Percentiles rank a stretch among this genome's conserved stretches.
phyloP scores from a whole-genome alignment of 352 stramenopile genomes.

The Blastocystis hominis region DNA sequence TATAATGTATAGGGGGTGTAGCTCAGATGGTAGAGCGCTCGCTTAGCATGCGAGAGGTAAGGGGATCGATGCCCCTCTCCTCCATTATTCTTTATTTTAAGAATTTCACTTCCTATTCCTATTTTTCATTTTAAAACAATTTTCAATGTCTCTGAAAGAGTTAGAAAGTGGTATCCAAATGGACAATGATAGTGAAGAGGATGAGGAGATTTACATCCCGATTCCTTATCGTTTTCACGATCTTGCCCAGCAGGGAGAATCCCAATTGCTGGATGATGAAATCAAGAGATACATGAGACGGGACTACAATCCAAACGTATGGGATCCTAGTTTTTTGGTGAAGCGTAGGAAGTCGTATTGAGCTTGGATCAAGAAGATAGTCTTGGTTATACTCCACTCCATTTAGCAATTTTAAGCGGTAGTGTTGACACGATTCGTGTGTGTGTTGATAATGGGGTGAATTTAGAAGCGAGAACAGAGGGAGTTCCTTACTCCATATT shows the following conservation, averaged over 20 bases:
- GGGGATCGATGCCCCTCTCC: slow-evolving; percentile 57
- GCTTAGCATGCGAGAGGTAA: slow-evolving; percentile 58
- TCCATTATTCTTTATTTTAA: slow-evolving; percentile 41
- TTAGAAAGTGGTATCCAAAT: background rate
- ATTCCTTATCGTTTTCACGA: slow-evolving; percentile 52
- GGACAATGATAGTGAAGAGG: slow-evolving; percentile 29
- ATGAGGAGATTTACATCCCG: slow-evolving; percentile 52
- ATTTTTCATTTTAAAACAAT: background rate
- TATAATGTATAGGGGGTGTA: slow-evolving; percentile 7
- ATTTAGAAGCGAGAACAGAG: background rate
- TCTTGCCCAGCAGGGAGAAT: slow-evolving; percentile 6
- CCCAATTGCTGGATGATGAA: slow-evolving; percentile 2
- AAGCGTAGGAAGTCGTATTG: slow-evolving; percentile 4
- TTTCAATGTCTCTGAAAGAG: slow-evolving; percentile 21
- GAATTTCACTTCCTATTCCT: background rate
- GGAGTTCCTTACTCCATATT: slow-evolving; percentile 47
- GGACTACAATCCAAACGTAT: slow-evolving; percentile 47
- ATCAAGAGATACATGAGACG: slow-evolving; percentile 35
- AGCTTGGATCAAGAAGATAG: slow-evolving; percentile 32
- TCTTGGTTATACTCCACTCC: slow-evolving; percentile 28
- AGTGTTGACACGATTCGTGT: slow-evolving; percentile 31
- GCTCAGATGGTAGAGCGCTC: slow-evolving; percentile 58
- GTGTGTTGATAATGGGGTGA: slow-evolving; percentile 41
- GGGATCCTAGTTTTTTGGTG: background rate
- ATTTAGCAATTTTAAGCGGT: slow-evolving; percentile 31